These are phyloP conservation scores for Heliocybe sulcata DNA, from an alignment of 1,284 basidiomycete species.

Conservation along the genomic window DNA sequence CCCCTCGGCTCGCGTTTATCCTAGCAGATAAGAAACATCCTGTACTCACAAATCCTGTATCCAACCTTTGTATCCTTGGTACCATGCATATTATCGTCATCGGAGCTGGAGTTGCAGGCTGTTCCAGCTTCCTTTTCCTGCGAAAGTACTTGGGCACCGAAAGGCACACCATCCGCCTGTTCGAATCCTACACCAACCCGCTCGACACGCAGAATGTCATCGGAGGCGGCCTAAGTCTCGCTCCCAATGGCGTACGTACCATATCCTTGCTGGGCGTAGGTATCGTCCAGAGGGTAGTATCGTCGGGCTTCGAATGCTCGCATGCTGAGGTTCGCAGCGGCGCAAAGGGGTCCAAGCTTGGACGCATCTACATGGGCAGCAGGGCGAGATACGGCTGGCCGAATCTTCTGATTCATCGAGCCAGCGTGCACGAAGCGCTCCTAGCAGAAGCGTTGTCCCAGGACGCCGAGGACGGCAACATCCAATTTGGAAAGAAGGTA, in stretches of 20 bases:
- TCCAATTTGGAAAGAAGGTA: conserved; percentile 21
- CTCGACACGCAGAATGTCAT: conserved; percentile 12
- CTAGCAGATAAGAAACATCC: neutral
- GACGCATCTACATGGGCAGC: neutral
- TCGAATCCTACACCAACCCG: conserved; percentile 24
- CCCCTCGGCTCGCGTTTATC: no score
- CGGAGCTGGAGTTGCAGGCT: conserved; percentile 30
- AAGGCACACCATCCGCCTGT: conserved; percentile 15
- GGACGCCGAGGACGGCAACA: neutral
- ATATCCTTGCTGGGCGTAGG: conserved; percentile 21
- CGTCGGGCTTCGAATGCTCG: conserved; percentile 17
- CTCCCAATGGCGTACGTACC: conserved; percentile 31
- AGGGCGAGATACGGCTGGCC: neutral
- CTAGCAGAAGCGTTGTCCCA: conserved; percentile 7
- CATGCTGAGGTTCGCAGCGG: neutral
- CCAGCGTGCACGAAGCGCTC: conserved; percentile 24
- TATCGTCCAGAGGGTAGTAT: conserved; percentile 22
- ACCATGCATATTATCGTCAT: conserved; percentile 25
- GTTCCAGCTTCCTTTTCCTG: conserved; percentile 27
- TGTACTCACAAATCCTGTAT: neutral
- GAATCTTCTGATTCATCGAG: conserved; percentile 23
- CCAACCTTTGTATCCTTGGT: neutral
- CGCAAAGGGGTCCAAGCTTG: neutral
- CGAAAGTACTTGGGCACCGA: conserved; percentile 23
- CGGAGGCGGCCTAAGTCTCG: conserved; percentile 26